Base-by-base conservation (phyloP, 2,329 filamentous ascomycete genomes). In the Ramularia endophylla region DNA sequence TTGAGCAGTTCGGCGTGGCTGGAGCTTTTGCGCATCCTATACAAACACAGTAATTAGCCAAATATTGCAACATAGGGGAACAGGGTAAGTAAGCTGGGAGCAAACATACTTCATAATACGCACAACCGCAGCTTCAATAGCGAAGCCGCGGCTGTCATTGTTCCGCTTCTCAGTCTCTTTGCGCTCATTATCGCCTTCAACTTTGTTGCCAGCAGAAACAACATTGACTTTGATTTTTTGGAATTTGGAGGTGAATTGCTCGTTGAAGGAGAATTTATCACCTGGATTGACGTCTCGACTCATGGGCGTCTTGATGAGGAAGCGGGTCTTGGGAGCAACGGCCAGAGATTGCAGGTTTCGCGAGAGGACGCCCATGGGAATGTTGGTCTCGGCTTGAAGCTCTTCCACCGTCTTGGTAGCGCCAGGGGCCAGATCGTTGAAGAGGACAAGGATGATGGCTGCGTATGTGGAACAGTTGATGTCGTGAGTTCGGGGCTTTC, bases 391-490 rank as follows among this genome's bases (percentile, higher is more conserved):
- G 5, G 78, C 81, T 59, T 92, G 84, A 19, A 97, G 92, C 48
- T 95, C 86, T 41, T 92, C 85, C 43, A 74, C 80, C 0, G 71
- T 77, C 6, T 81, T 59, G 15, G 63, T 68, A 7, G 27, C 17
- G 12, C 22, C 35, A 1, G 66, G 54, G 2, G 69, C 63, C 0
- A 94, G 57, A 27, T 90, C 80, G 57, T 97, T 97, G 73, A 97
- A 98, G 0, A 95, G 77, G 32, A 94, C 64, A 15, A 98, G 66
- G 17, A 97, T 81, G 15, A 95, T 70, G 86, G 97, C 95, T 55
- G 82, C 87, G 61, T 92, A 92, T 0, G 92, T 97, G 1, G 88
- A 84, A 15, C 94, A 88, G 47, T 88, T 95, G 41, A 98, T 71
- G 56, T 98, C 92, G 58, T 97, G 90, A 27, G 83, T 81, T 25